Conservation (phyloP, 768 basidiomycete genomes). For the Calocera cornea region DNA sequence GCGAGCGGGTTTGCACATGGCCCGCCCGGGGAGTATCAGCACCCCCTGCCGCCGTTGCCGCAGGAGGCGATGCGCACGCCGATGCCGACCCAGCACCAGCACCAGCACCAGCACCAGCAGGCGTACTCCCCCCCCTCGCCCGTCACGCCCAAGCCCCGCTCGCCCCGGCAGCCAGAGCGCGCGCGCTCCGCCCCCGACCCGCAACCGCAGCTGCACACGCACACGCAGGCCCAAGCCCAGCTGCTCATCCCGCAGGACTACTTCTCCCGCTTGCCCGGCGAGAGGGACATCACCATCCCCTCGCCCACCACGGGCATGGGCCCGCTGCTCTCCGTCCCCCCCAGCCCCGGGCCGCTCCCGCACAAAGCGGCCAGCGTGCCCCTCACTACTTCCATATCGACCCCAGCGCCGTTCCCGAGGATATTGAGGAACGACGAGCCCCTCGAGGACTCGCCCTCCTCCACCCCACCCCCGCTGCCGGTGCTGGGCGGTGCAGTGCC, state of each 20-base stretch:
- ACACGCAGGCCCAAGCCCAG: too few relatives aligned
- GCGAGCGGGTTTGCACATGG: neutral
- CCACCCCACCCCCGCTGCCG: neutral
- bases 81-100: neutral
- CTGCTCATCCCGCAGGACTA: neutral
- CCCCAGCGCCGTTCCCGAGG: neutral
- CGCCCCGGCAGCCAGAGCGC: neutral
- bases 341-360: too few relatives aligned
- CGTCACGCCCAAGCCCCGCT: neutral
- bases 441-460: neutral
- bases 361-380: too few relatives aligned
- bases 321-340: too few relatives aligned
- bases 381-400: too few relatives aligned
- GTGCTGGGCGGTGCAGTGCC: too few relatives aligned
- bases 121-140: neutral
- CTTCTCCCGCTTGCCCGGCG: neutral
- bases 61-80: too few relatives aligned
- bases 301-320: too few relatives aligned
- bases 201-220: too few relatives aligned
- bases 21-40: neutral
- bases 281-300: neutral
- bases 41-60: neutral
- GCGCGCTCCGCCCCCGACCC: neutral
- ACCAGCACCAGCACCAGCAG: neutral
- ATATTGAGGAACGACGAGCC: neutral